Conservation (phyloP, 805 yeast genomes). For the Candida xyloterini region DNA sequence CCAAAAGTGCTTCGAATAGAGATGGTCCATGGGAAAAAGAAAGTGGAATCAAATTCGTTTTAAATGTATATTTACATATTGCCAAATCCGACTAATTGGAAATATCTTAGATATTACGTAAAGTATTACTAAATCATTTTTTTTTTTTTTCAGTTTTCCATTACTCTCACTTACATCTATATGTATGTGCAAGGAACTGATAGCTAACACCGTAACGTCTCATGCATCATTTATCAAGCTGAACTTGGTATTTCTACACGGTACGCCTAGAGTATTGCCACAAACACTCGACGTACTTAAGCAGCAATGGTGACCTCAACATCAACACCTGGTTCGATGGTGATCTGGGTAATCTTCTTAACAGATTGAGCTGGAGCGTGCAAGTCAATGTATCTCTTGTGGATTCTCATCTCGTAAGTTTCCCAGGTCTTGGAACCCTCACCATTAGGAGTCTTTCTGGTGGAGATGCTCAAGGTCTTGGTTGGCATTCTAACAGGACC, state of each 20-base stretch:
- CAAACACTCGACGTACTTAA: conserved; percentile 38
- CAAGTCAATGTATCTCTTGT: conserved; percentile 98
- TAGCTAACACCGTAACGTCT: conserved; percentile 62
- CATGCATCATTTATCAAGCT: conserved; percentile 30
- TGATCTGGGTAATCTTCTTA: conserved; percentile 95
- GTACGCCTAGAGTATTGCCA: conserved; percentile 52
- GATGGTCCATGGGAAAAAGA: conserved; percentile 12
- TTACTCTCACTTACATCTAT: conserved; percentile 11
- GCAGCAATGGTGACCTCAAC: conserved; percentile 91
- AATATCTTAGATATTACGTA: background rate
- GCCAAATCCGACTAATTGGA: conserved; percentile 3
- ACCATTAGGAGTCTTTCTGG: conserved; percentile 99
- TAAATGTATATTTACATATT: conserved; percentile 9
- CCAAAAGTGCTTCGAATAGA: conserved; percentile 37
- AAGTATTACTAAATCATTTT: background rate
- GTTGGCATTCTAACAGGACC: conserved; percentile 99
- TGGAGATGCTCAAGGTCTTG: conserved; percentile 94
- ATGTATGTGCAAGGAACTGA: conserved; percentile 40
- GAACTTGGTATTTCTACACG: conserved; percentile 42
- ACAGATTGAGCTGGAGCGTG: conserved; percentile 93
- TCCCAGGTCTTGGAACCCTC: conserved; percentile 99
- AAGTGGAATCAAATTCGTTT: conserved; percentile 6
- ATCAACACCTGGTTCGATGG: conserved; percentile 99
- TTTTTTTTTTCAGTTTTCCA: conserved; percentile 2
- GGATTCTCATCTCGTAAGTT: conserved; percentile 99